Base-by-base conservation (phyloP, 2,329 filamentous ascomycete genomes). In the Aspergillus persii region DNA sequence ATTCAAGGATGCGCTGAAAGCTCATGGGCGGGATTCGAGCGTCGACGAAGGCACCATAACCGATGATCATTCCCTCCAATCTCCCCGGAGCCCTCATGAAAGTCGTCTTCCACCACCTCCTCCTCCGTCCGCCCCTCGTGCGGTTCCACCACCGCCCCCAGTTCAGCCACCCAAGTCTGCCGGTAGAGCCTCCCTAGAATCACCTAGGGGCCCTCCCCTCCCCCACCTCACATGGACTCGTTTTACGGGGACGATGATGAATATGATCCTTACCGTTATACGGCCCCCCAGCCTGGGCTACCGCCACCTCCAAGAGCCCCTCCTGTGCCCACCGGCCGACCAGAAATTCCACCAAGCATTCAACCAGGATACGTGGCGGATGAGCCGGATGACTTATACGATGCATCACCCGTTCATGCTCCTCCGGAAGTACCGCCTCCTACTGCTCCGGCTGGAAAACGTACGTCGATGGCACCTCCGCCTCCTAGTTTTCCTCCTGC, bases 1-100 rank as follows among this genome's bases (percentile, higher is more conserved):
- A 57, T 92, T 96, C 75, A 97, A 96, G 76, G 94, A 96, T 77
- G 93, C 94, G 0, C 77, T 98, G 61, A 96, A 94, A 74, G 80
- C 91, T 8, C 92, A 96, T 74, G 85, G 84, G 7, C 85, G 89
- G 56, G 91, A 94, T 50, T 86, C 89, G 6, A 96, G 90, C 71
- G 72, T 90, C 56, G 92, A 96, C 62, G 87, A 89, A 58, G 84
- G 81, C 46, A 84, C 84, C 3, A 78, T 77, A 26, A 81, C 80
- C 23, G 84, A 86, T 61, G 84, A 86, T 52, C 73, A 76, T 41
- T 78, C 87, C 36, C 63, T 79, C 56, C 81, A 81, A 47, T 79
- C 80, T 54, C 76, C 80, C 50, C 70, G 75, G 55, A 76, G 71
- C 61, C 76, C 77, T 44, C 74, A 74, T 31, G 69, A 69, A 57